Base-by-base conservation (phyloP, 2,329 filamentous ascomycete genomes). In the Arthroderma sp. region DNA sequence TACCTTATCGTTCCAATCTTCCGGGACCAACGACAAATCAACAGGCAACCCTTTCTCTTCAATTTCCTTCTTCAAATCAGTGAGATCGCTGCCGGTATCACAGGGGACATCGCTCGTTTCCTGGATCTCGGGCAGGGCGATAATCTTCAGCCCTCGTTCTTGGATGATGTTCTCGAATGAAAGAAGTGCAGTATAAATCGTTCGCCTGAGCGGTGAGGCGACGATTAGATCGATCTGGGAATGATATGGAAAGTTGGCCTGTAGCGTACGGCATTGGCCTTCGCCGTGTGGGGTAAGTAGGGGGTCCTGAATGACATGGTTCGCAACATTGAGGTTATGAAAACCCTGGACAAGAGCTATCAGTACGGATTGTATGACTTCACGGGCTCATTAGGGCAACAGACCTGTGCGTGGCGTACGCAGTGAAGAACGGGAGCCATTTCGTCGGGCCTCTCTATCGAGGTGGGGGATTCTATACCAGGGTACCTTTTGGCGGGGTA, bases 181-280 rank as follows among this genome's bases (percentile, higher is more conserved):
- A 56, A 82, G 73, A 31, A 89, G 77, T 35, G 86, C 84, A 1
- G 90, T 95, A 71, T 88, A 82, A 49, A 95, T 77, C 1, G 90
- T 94, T 61, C 90, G 83, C 54, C 85, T 84, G 63, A 95, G 79
- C 4, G 90, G 89, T 0, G 88, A 93, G 39, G 88, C 83, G 21
- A 90, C 79, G 11, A 95, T 78, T 63, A 86, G 78, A 3, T 85
- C 84, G 66, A 93, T 74, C 39, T 77, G 71, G 61, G 76, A 73
- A 67, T 87, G 84, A 70, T 80, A 71, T 8, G 86, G 81, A 68
- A 94, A 95, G 52, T 61, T 65, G 31, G 75, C 67, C 64, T 79
- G 72, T 41, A 95, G 82, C 15, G 72, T 69, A 25, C 71, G 74
- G 74, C 89, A 94, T 78, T 96, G 89, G 61, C 82, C 66, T 67